A percentile compares a stretch with the other conserved stretches of the same genome.
These are phyloP conservation scores for Chlorella sp. DNA, from an alignment of 139 green algal genomes.

Conservation along the genomic window DNA sequence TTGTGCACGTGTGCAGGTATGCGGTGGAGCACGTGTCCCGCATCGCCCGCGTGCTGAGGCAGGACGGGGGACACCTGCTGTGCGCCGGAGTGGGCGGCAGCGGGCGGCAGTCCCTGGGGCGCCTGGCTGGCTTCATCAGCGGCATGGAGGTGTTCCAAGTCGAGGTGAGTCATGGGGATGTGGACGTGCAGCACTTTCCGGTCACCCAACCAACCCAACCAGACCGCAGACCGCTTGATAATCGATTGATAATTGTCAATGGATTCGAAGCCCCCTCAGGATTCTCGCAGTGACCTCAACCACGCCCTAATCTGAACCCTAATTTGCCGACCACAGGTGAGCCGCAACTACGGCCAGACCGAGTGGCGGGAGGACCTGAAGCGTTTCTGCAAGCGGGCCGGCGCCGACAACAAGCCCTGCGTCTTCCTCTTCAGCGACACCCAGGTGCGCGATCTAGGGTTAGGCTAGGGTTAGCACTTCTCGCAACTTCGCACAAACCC, in stretches of 20 bases:
- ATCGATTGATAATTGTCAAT: too few relatives aligned
- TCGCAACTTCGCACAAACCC: too few relatives aligned
- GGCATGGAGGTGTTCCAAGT: slow-evolving; percentile 60
- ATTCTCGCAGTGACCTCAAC: too few relatives aligned
- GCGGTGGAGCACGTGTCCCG: slow-evolving; percentile 59
- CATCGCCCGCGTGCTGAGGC: slow-evolving; percentile 27
- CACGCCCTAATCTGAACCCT: too few relatives aligned
- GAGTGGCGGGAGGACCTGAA: slow-evolving; percentile 69
- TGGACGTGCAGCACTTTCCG: too few relatives aligned
- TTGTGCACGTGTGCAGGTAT: slow-evolving; percentile 39
- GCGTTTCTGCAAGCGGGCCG: slow-evolving; percentile 55
- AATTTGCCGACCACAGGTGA: too few relatives aligned
- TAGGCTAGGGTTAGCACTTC: too few relatives aligned
- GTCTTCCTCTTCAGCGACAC: slow-evolving; percentile 79
- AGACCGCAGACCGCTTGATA: too few relatives aligned
- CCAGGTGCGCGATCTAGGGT: slow-evolving; percentile 59
- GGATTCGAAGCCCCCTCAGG: too few relatives aligned
- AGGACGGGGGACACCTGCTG: slow-evolving; percentile 52
- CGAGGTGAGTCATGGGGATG: too few relatives aligned
- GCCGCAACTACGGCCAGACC: slow-evolving; percentile 49
- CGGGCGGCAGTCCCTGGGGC: slow-evolving; percentile 40
- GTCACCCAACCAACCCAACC: too few relatives aligned
- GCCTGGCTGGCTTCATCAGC: slow-evolving; percentile 51
- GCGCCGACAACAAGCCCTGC: slow-evolving; percentile 51
- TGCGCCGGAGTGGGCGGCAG: slow-evolving; percentile 55